A percentile compares a stretch with the other conserved stretches of the same genome.
Conservation (phyloP, 306 rosid species). For the Quercus berberidifolia region DNA sequence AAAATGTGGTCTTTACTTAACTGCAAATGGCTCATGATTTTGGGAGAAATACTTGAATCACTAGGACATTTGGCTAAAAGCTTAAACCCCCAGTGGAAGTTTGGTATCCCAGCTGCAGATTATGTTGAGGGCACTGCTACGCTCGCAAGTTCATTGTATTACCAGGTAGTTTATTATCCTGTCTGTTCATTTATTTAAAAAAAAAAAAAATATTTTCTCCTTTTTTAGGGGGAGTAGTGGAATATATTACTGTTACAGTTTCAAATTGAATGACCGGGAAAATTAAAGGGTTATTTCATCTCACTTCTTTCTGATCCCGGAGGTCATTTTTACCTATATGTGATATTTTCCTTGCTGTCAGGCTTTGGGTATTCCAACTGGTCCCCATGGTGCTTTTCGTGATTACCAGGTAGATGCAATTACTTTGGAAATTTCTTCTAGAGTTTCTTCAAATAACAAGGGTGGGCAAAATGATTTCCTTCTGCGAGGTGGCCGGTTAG, state of each 20-base stretch:
- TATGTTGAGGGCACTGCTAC: conserved; percentile 88
- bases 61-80: conserved; percentile 55
- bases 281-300: background rate
- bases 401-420: conserved; percentile 97
- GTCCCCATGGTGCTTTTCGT: conserved; percentile 95
- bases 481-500: conserved; percentile 77
- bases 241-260: background rate
- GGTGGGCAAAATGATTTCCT: conserved; percentile 62
- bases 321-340: background rate
- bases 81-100: conserved; percentile 76
- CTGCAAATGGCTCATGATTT: conserved; percentile 62
- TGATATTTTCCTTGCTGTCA: conserved; percentile 12
- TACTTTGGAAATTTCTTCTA: conserved; percentile 77
- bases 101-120: conserved; percentile 84
- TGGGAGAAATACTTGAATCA: conserved; percentile 70
- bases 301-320: background rate
- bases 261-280: background rate
- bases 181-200: background rate
- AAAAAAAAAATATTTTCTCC: no score
- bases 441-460: conserved; percentile 45
- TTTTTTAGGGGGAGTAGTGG: background rate
- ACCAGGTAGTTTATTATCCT: conserved; percentile 54
- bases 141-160: conserved; percentile 88
- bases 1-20: conserved; percentile 61
- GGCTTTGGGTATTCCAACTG: conserved; percentile 95